phyloP scores from a whole-genome alignment of 169 alveolate species.

The Miamiensis avidus region DNA sequence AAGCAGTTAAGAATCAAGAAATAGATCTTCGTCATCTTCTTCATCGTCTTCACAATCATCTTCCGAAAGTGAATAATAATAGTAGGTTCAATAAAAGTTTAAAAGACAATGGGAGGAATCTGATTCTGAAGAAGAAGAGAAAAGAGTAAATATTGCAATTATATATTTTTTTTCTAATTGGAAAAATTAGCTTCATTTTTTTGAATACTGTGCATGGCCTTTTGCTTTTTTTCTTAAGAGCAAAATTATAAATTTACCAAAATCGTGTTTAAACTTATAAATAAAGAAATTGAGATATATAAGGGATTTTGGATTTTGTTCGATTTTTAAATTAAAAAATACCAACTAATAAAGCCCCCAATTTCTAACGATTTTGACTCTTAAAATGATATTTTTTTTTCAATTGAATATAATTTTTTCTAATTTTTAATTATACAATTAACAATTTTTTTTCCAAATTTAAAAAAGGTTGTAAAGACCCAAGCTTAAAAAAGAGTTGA shows the following conservation, averaged over 20 bases:
- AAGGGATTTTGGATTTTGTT: no score
- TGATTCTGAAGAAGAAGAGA: neutral
- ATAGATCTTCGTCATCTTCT: neutral
- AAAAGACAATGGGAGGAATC: neutral
- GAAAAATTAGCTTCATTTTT: no score
- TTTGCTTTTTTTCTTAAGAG: neutral
- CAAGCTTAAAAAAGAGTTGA: neutral
- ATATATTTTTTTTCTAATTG: no score
- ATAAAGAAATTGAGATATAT: no score
- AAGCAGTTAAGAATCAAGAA: neutral
- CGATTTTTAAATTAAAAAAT: no score
- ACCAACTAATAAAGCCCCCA: no score
- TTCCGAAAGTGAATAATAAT: neutral
- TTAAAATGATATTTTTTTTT: no score
- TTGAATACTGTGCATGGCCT: no score
- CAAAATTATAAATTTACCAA: neutral
- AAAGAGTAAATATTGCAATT: neutral
- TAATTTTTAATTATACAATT: no score
- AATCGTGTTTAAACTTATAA: no score
- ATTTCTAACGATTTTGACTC: no score
- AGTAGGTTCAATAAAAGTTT: neutral
- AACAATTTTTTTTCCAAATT: no score
- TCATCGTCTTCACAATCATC: neutral
- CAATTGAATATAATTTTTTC: neutral
- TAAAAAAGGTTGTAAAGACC: neutral